Base-by-base conservation (phyloP, 2,329 filamentous ascomycete species). In the Apiospora kogelbergensis region DNA sequence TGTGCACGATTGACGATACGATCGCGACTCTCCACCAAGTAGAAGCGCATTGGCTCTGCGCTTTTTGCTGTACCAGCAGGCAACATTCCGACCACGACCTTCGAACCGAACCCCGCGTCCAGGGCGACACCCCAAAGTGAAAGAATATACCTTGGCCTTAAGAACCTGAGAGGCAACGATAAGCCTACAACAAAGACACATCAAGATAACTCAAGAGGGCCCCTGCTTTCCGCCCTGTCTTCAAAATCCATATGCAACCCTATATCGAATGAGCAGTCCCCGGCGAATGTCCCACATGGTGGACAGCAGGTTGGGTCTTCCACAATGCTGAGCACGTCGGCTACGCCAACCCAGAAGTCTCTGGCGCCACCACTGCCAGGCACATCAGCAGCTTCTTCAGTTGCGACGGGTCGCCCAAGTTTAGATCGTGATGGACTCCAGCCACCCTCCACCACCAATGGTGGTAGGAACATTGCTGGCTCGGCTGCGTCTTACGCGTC, bases 401-500 rank as follows among this genome's bases (percentile, higher is more conserved):
- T 78, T 67, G 78, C 80, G 30, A 71, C 76, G 60, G 74, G 76
- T 69, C 82, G 81, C 70, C 78, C 84, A 37, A 88, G 86, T 74
- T 79, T 89, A 73, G 89, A 91, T 69, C 86, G 87, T 72, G 85
- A 87, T 79, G 84, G 81, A 70, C 83, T 89, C 46, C 87, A 88
- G 72, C 85, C 83, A 24, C 78, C 81, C 2, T 71, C 75, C 74
- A 70, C 78, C 30, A 73, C 81, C 71, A 85, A 84, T 79, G 83
- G 82, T 72, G 77, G 77, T 65, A 84, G 88, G 70, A 86, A 84
- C 71, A 74, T 86, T 20, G 84, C 86, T 37, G 81, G 84, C 41
- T 87, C 87, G 2, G 81, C 79, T 76, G 85, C 89, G 74, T 90
- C 89, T 68, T 92, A 89, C 78, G 89, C 86, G 65, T 88, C 90